These are phyloP conservation scores for Selaginella moellendorffii DNA, from an alignment of 75 land plant species.

Conservation along the genomic window DNA sequence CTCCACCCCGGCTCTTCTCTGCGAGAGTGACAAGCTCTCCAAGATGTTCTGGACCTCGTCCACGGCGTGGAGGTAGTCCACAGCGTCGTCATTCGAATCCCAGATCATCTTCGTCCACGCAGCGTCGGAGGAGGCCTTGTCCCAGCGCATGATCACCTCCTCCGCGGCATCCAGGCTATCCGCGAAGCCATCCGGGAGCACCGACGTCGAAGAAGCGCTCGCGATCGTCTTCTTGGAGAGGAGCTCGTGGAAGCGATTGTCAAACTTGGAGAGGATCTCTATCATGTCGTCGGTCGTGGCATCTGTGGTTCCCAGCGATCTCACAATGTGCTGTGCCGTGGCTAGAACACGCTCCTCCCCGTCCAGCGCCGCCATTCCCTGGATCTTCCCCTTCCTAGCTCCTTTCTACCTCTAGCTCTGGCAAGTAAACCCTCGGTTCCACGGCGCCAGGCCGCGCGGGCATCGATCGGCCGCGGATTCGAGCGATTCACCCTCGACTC, in stretches of 20 bases:
- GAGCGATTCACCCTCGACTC: no score
- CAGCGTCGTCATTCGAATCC: background rate
- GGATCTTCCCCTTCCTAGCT: background rate
- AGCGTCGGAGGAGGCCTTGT: background rate
- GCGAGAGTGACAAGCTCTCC: background rate
- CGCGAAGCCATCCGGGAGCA: background rate
- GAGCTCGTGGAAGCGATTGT: constrained; percentile 44
- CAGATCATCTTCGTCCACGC: background rate
- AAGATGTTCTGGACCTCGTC: background rate
- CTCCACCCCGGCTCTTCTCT: background rate
- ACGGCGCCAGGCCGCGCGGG: no score
- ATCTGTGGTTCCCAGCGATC: constrained; percentile 49
- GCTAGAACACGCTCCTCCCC: constrained; percentile 63
- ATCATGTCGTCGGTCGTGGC: constrained; percentile 75
- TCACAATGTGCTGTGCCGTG: constrained; percentile 69
- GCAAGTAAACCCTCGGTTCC: no score
- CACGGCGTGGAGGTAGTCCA: background rate
- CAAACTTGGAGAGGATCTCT: constrained; percentile 59
- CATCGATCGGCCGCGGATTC: no score
- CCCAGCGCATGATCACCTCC: background rate
- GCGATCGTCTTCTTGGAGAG: constrained; percentile 25
- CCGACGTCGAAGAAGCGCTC: no score
- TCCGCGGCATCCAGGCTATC: background rate
- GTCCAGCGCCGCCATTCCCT: constrained; percentile 36
- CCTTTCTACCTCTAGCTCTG: no score